Conservation (phyloP, 2,329 filamentous ascomycete species). For the Orbilia blumenaviensis region DNA sequence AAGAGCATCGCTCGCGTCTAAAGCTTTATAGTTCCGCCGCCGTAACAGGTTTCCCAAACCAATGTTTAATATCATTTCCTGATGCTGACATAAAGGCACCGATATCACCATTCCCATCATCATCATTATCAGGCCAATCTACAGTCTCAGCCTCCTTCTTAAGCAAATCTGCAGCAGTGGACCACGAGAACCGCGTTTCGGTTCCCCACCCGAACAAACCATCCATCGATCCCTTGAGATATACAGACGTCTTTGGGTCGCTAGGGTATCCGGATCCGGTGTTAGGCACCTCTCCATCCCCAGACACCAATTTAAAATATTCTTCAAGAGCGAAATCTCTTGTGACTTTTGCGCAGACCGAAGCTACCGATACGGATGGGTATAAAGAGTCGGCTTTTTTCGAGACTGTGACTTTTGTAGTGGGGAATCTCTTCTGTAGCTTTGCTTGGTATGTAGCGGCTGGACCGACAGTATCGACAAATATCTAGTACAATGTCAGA, state of each 20-base stretch:
- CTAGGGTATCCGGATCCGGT: slow-evolving; percentile 94
- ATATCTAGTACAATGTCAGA: slow-evolving; percentile 67
- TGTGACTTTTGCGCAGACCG: slow-evolving; percentile 95
- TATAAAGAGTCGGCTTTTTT: slow-evolving; percentile 94
- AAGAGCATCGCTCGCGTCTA: not conserved
- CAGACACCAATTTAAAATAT: slow-evolving; percentile 25
- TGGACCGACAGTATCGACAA: slow-evolving; percentile 90
- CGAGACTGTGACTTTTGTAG: slow-evolving; percentile 76
- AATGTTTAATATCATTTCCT: slow-evolving; percentile 15
- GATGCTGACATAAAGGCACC: slow-evolving; percentile 9
- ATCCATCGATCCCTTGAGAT: slow-evolving; percentile 88
- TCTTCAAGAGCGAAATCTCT: slow-evolving; percentile 84
- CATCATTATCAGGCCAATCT: slow-evolving; percentile 78
- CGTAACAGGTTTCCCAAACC: slow-evolving; percentile 27
- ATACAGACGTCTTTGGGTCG: slow-evolving; percentile 79
- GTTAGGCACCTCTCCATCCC: slow-evolving; percentile 62
- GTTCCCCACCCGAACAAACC: slow-evolving; percentile 93
- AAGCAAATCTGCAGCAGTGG: slow-evolving; percentile 90
- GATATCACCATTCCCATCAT: slow-evolving; percentile 65
- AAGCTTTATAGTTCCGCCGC: slow-evolving; percentile 7
- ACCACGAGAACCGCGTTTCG: slow-evolving; percentile 95
- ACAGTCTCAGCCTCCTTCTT: slow-evolving; percentile 80
- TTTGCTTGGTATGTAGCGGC: slow-evolving; percentile 84
- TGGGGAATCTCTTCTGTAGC: slow-evolving; percentile 84
- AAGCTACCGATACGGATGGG: slow-evolving; percentile 90